These are phyloP conservation scores for Silene coronaria DNA, from an alignment of 179 eudicot species.

Conservation along the genomic window DNA sequence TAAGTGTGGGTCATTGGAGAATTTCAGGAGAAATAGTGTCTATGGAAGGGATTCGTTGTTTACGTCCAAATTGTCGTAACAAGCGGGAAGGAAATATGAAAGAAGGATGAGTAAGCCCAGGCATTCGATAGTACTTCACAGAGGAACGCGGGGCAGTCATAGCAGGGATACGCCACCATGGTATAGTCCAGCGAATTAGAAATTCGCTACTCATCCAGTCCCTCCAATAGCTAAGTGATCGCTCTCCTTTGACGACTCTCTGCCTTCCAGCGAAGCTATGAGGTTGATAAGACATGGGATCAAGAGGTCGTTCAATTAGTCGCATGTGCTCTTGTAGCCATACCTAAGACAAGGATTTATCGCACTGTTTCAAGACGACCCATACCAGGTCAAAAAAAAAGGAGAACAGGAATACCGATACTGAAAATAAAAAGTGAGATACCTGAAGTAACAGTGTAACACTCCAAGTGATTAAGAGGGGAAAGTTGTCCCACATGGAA, in stretches of 20 bases:
- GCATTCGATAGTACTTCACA: not conserved
- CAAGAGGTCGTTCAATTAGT: not conserved
- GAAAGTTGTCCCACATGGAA: too few species aligned
- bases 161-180: not conserved
- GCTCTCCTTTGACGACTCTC: not conserved
- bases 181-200: not conserved
- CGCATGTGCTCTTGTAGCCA: not conserved
- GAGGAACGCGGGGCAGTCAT: not conserved
- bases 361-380: too few species aligned
- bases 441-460: too few species aligned
- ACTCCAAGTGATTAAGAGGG: too few species aligned
- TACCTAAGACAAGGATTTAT: too few species aligned
- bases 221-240: not conserved
- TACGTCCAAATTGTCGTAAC: not conserved
- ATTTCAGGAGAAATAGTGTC: not conserved
- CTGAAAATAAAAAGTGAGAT: not conserved
- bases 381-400: too few species aligned
- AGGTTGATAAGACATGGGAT: not conserved
- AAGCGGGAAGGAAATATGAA: not conserved
- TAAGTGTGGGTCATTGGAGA: not conserved
- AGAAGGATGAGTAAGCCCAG: not conserved
- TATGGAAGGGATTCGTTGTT: not conserved
- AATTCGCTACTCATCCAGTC: not conserved
- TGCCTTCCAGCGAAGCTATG: not conserved
- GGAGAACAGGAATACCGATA: too few species aligned